Evolutionary conservation across 1,284 basidiomycete genomes (phyloP), one percentile per base, ranked within the genome.

Genomic region (Cutaneotrichosporon dermatis): DNA sequence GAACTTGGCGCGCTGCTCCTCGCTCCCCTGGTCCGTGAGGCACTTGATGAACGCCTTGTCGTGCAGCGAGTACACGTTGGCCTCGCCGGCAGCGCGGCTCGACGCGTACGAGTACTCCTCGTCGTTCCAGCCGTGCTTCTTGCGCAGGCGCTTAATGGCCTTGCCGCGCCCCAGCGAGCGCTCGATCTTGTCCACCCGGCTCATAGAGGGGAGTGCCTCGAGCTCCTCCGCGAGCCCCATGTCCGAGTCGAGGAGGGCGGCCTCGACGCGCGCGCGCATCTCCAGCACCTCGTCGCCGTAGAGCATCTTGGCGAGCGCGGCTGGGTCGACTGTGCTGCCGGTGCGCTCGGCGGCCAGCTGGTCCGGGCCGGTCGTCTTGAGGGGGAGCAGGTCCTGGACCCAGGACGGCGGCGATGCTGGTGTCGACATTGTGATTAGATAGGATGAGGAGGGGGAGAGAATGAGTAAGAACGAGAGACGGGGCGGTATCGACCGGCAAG

Each of bases 1-100:
- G 62, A 63, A 63, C 41, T 55, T 55, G 58, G 58, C 58, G 52
- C 60, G 55, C 62, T 63, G 62, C 62, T 60, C 58, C n/a, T 46
- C n/a, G 33, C 53, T 55, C 33, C 55, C 56, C 56, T 63, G 62
- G 50, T 63, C 62, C 9, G 52, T 53, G 35, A 63, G 58, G 11
- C 56, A 58, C 49, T 55, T 51, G 55, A 63, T 45, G 50, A 55
- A 63, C 58, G 58, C 58, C 4, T 16, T 37, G 53, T 63, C 62
- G 62, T 63, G 62, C 36, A 63, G 56, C 13, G 58, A 53, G 50
- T 63, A 63, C n/a, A 55, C 56, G 36, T 46, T 55, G 4, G 56
- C 50, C 62, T 63, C 62, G 45, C 62, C 62, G 9, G 62, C 44
- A 7, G 55, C 11, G 8, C n/a, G 45, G 34, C 42, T 33, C 6